Conservation (phyloP, 2,329 filamentous ascomycete genomes). For the Aspergillus vadensis region DNA sequence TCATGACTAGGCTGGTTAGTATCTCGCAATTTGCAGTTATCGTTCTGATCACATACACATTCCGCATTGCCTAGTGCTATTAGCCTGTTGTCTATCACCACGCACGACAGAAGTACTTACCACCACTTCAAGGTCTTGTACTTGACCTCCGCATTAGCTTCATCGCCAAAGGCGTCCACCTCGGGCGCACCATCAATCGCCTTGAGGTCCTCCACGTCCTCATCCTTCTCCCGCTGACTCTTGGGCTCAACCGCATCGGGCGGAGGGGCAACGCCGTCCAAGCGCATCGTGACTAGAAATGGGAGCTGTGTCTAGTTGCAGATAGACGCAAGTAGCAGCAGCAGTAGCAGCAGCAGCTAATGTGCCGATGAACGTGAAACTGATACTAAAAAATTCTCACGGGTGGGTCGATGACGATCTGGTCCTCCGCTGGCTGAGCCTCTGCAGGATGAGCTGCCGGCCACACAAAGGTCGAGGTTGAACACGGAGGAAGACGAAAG, state of each 20-base stretch:
- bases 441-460: not conserved
- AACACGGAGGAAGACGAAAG: not conserved
- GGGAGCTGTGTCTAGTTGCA: not conserved
- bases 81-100: conserved; percentile 26
- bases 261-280: conserved; percentile 13
- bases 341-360: not conserved
- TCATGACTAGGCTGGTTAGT: conserved; percentile 46
- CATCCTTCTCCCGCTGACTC: conserved; percentile 11
- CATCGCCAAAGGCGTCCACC: conserved; percentile 36
- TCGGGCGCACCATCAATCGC: conserved; percentile 11
- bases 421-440: not conserved
- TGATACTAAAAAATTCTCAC: conserved; percentile 1
- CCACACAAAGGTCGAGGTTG: not conserved
- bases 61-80: conserved; percentile 43
- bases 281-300: not conserved
- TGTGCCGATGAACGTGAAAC: not conserved
- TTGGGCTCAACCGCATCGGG: conserved; percentile 18
- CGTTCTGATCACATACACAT: conserved; percentile 30
- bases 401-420: not conserved
- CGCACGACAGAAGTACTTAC: conserved; percentile 12
- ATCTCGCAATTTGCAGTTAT: not conserved
- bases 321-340: not conserved
- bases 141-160: conserved; percentile 44
- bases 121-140: conserved; percentile 52
- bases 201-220: conserved; percentile 19